Evolutionary conservation across 2,329 filamentous ascomycete genomes (phyloP).

Genomic region (Trichoderma asperellum): DNA sequence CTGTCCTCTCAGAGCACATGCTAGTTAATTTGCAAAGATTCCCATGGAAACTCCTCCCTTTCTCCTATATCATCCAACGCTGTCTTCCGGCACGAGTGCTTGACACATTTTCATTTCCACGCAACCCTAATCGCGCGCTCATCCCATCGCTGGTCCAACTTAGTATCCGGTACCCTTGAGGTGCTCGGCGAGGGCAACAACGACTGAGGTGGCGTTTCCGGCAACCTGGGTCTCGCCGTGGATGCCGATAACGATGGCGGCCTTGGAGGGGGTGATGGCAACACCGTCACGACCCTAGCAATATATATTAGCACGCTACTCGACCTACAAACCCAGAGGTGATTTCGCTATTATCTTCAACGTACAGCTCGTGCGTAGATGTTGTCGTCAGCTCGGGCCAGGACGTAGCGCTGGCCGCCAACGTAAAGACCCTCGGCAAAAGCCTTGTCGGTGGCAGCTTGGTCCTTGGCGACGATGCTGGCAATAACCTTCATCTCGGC

Average conservation of each 20-base stretch:
- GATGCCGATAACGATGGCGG: constrained; percentile 87
- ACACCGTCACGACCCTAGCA: constrained; percentile 74
- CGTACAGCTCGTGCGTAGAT: constrained; percentile 85
- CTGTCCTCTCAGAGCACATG: constrained; percentile 24
- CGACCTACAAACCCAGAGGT: background rate
- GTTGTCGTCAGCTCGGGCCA: constrained; percentile 75
- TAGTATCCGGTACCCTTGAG: constrained; percentile 79
- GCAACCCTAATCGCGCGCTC: constrained; percentile 1
- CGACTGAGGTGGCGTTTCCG: constrained; percentile 74
- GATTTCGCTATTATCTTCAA: background rate
- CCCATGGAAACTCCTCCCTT: constrained; percentile 22
- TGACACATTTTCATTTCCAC: constrained; percentile 6
- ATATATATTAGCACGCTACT: constrained; percentile 16
- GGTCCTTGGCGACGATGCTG: constrained; percentile 53
- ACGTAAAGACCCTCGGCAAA: constrained; percentile 76
- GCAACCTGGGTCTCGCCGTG: constrained; percentile 76
- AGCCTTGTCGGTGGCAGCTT: constrained; percentile 63
- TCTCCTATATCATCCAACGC: constrained; percentile 25
- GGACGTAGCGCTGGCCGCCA: constrained; percentile 76
- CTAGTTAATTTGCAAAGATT: constrained; percentile 27
- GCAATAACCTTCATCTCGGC: constrained; percentile 64
- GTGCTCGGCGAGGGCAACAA: constrained; percentile 87
- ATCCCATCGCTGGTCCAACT: constrained; percentile 32
- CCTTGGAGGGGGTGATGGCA: constrained; percentile 81
- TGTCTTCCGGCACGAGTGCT: constrained; percentile 1